phyloP scores from a whole-genome alignment of 2,329 filamentous ascomycete genomes.

The Leptographium lundbergii region DNA sequence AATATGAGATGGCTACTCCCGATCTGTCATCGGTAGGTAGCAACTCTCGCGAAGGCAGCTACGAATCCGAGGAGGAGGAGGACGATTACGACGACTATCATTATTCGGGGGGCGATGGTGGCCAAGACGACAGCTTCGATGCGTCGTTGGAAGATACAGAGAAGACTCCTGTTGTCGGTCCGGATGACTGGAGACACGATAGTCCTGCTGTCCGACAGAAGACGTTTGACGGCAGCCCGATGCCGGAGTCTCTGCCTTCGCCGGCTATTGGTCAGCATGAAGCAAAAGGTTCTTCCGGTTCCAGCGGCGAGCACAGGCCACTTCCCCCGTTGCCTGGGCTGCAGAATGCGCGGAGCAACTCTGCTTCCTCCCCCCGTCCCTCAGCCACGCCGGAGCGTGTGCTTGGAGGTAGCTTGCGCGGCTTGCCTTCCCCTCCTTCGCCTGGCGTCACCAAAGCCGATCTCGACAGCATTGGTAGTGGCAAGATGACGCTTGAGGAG shows the following conservation, averaged over 20 bases:
- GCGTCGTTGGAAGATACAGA: conserved; percentile 90
- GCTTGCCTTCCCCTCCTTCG: conserved; percentile 61
- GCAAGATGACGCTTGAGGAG: conserved; percentile 75
- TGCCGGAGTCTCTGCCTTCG: conserved; percentile 39
- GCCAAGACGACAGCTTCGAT: conserved; percentile 83
- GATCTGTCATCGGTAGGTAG: conserved; percentile 87
- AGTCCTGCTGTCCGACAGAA: conserved; percentile 27
- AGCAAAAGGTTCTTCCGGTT: conserved; percentile 61
- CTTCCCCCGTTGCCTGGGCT: conserved; percentile 73
- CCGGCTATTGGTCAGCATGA: conserved; percentile 40
- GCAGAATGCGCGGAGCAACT: conserved; percentile 28
- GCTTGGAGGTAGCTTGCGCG: conserved; percentile 44
- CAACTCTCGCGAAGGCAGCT: conserved; percentile 85
- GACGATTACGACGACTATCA: conserved; percentile 49
- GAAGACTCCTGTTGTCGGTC: conserved; percentile 95
- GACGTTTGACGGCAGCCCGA: conserved; percentile 59
- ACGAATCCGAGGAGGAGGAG: conserved; percentile 70
- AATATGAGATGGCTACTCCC: conserved; percentile 96
- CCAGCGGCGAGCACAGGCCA: conserved; percentile 70
- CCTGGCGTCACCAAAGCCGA: conserved; percentile 62
- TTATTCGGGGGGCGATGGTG: conserved; percentile 41
- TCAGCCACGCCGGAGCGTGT: conserved; percentile 62
- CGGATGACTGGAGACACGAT: conserved; percentile 86
- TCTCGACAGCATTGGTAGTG: conserved; percentile 60
- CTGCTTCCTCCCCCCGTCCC: conserved; percentile 48